Evolutionary conservation across 331 rosid genomes (phyloP).

Genomic region (Erythrophleum ivorense): DNA sequence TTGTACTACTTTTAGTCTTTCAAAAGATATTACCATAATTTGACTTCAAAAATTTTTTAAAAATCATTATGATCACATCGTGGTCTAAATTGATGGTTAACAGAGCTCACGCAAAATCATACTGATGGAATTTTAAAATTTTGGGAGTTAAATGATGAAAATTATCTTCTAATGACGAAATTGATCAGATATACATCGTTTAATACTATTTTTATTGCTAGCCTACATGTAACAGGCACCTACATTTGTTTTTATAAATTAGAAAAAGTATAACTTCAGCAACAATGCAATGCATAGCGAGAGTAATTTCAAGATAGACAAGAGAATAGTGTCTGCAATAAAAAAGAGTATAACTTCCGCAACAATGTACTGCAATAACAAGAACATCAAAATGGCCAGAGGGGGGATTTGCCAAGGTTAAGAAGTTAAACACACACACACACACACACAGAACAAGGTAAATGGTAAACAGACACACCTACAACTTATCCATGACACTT

Average conservation of each 20-base stretch:
- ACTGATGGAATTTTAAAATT: not conserved
- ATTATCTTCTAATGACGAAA: too few relatives aligned
- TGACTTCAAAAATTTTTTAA: not conserved
- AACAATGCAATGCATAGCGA: constrained; percentile 13
- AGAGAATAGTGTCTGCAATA: constrained; percentile 2
- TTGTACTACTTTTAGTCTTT: too few relatives aligned
- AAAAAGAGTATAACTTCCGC: not conserved
- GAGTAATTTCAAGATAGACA: not conserved
- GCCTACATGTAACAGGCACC: too few relatives aligned
- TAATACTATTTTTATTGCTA: too few relatives aligned
- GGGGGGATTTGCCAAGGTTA: not conserved
- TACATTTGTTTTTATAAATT: not conserved
- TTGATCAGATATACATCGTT: too few relatives aligned
- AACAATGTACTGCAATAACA: constrained; percentile 8
- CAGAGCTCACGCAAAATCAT: not conserved
- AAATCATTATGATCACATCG: not conserved
- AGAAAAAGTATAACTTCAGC: not conserved
- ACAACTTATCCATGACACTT: not conserved
- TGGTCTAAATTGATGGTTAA: not conserved
- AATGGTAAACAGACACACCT: constrained; percentile 15
- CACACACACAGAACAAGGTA: not conserved
- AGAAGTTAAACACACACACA: constrained; percentile 15
- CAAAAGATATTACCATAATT: too few relatives aligned
- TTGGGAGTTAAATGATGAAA: not conserved
- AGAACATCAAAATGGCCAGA: constrained; percentile 20